phyloP scores from a whole-genome alignment of 495 filamentous ascomycete species.

The Aspergillus olivimuriae region DNA sequence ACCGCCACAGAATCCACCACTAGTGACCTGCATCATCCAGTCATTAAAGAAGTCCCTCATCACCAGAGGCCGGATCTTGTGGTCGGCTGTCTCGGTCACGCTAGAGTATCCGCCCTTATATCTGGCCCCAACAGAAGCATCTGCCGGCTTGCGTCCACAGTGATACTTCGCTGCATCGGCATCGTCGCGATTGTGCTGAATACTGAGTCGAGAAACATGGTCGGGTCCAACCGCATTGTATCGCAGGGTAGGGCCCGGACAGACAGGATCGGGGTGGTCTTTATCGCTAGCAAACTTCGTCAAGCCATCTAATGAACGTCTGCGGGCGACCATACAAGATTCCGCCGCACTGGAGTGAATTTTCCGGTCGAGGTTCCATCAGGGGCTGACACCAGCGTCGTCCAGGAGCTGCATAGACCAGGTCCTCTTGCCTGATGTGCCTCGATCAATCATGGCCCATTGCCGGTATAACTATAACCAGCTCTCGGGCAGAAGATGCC shows the following conservation, averaged over 20 bases:
- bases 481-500: no score
- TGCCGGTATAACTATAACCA: conserved; percentile 3
- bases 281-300: conserved; percentile 1
- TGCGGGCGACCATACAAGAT: conserved; percentile 2
- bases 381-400: conserved; percentile 3
- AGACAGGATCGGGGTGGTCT: conserved; percentile 3
- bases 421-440: conserved; percentile 1
- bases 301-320: conserved; percentile 1
- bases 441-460: conserved; percentile 4
- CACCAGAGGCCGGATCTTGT: conserved; percentile 4
- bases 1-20: conserved; percentile 3
- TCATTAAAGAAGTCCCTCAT: conserved; percentile 6
- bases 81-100: conserved; percentile 4
- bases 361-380: conserved; percentile 4
- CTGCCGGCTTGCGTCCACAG: conserved; percentile 1
- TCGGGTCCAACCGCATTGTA: conserved; percentile 3
- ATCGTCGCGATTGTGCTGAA: not conserved
- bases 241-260: not conserved
- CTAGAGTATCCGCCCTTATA: conserved; percentile 8
- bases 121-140: conserved; percentile 2
- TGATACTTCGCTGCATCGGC: conserved; percentile 1
- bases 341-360: not conserved
- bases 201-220: conserved; percentile 5
- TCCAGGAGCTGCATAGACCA: not conserved
- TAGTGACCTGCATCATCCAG: not conserved